Evolutionary conservation across 148 eudicot genomes (phyloP), one percentile per base, ranked within the genome.

Genomic region (Cornus controversa): DNA sequence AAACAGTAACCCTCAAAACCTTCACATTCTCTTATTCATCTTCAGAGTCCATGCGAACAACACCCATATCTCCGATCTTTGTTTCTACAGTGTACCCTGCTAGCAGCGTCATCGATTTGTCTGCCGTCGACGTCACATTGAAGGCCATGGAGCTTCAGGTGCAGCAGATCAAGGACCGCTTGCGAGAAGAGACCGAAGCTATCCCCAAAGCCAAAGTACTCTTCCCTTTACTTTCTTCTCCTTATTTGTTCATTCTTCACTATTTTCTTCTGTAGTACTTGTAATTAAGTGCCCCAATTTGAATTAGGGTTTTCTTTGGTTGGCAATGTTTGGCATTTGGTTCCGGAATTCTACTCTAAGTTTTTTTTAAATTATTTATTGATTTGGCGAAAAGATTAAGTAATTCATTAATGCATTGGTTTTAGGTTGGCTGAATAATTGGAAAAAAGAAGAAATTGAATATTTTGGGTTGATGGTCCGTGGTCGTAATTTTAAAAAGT

Each of bases 141-240:
- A 89, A 80, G 62, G 93, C 87, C 0, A 90, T 94, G 98, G 98
- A 94, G 87, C 87, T 92, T 83, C 98, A 92, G 81, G 88, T 94
- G 54, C 92, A 86, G 47, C 81, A 92, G 2, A 88, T 94, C 72
- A 90, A 87, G 69, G 82, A 85, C 50, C 89, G 93, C 1, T 80
- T 94, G 76, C 94, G 89, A 2, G 98, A 94, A 72, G 98, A 94
- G 79, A 85, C 84, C 72, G 84, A 84, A 69, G 97, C 97, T 72
- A 89, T 94, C 78, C 98, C 98, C 34, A 94, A 94, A 82, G 98
- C 97, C 72, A 92, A 92, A 82, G 98, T 94, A 72, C n/a, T 23
- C 14, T 26, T 24, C 37, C 66, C 62, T 64, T 34, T 15, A 66
- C 18, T n/a, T n/a, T n/a, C n/a, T n/a, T n/a, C n/a, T n/a, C n/a